These are phyloP conservation scores for Castanea sativa DNA, from an alignment of 306 rosid genomes.

Conservation along the genomic window DNA sequence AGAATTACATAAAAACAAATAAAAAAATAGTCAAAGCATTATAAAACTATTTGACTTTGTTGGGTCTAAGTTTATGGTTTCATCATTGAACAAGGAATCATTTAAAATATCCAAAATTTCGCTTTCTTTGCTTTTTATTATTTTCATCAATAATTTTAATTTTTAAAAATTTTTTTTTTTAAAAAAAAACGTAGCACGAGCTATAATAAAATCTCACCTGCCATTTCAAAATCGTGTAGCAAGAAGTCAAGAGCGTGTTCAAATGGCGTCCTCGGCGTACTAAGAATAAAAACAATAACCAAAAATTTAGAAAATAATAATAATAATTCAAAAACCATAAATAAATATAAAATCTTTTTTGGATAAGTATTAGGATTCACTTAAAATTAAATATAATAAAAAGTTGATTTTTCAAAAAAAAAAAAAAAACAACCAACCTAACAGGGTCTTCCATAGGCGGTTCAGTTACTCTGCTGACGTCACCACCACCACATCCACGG, in stretches of 20 bases:
- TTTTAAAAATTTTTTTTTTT: too few species aligned
- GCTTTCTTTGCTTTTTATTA: background rate
- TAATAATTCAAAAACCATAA: background rate
- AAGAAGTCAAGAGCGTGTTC: conserved; percentile 89
- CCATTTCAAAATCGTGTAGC: conserved; percentile 97
- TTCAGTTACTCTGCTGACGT: conserved; percentile 37
- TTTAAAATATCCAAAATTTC: background rate
- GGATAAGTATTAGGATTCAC: background rate
- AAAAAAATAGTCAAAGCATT: background rate
- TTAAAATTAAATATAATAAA: background rate
- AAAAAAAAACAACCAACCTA: background rate
- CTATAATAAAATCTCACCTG: conserved; percentile 54
- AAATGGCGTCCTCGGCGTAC: conserved; percentile 68
- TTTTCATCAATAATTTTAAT: too few species aligned
- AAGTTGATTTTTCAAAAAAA: conserved; percentile 21
- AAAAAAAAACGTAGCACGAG: conserved; percentile 5
- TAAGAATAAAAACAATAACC: conserved; percentile 19
- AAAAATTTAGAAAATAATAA: background rate
- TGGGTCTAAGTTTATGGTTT: background rate
- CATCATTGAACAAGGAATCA: background rate
- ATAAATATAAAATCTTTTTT: background rate
- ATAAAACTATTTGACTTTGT: background rate
- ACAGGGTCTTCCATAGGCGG: conserved; percentile 42
- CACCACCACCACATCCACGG: conserved; percentile 23
- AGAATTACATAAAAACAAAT: background rate